Percentiles rank a stretch among this genome's conserved stretches.
phyloP scores from a whole-genome alignment of 305 asterid genomes.

The Euphrasia arctica region DNA sequence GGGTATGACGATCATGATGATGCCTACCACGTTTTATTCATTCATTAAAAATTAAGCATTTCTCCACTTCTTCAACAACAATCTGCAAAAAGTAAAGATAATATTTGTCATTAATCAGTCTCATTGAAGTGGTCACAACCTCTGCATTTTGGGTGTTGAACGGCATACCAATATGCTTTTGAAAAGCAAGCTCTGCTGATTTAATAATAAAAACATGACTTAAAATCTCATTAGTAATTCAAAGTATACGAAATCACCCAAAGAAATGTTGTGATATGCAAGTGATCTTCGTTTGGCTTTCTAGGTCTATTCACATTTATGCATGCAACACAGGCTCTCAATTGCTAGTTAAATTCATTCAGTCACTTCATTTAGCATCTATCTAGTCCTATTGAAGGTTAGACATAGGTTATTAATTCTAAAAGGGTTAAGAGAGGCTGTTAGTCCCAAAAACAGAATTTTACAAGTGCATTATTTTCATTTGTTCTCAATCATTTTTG shows the following conservation, averaged over 20 bases:
- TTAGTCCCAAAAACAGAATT: neutral
- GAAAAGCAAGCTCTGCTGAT: constrained; percentile 3
- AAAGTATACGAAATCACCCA: neutral
- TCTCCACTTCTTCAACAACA: constrained; percentile 27
- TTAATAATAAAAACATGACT: neutral
- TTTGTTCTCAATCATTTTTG: neutral
- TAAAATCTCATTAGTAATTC: neutral
- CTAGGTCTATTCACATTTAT: neutral
- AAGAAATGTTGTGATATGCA: neutral
- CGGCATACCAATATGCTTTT: too few species aligned
- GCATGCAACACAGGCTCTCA: constrained; percentile 4
- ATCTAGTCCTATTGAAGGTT: too few species aligned
- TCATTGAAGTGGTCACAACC: neutral
- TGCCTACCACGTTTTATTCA: constrained; percentile 23
- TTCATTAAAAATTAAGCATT: constrained; percentile 16
- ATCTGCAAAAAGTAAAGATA: constrained; percentile 29
- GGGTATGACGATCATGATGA: neutral
- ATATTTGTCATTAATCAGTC: neutral
- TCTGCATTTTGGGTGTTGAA: neutral
- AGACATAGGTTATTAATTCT: too few species aligned
- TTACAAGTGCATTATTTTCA: neutral
- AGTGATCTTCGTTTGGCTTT: neutral
- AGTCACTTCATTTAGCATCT: too few species aligned
- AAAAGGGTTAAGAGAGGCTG: constrained; percentile 8
- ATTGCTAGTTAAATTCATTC: too few species aligned